These are phyloP conservation scores for Colletotrichum melonis DNA, from an alignment of 2,329 filamentous ascomycete genomes.

Conservation along the genomic window DNA sequence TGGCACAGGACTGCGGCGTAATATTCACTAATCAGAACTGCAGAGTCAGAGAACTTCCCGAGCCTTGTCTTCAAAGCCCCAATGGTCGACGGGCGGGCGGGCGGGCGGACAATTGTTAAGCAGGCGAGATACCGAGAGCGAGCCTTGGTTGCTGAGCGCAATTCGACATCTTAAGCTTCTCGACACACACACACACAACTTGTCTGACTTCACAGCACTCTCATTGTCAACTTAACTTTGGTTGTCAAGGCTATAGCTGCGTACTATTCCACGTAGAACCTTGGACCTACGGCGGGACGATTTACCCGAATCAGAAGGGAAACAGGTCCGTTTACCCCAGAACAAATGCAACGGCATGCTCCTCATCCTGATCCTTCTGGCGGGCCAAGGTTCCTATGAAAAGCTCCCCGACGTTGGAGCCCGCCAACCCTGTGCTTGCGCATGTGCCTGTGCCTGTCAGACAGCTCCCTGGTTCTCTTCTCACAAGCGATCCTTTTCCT, in stretches of 20 bases:
- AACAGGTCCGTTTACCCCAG: conserved; percentile 11
- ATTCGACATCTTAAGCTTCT: background rate
- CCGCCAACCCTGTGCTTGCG: conserved; percentile 1
- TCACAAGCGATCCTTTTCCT: background rate
- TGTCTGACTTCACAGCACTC: background rate
- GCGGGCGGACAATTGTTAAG: background rate
- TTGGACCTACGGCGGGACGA: background rate
- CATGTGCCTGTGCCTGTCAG: background rate
- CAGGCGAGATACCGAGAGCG: background rate
- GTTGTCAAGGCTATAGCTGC: background rate
- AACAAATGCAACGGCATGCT: conserved; percentile 6
- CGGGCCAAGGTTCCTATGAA: background rate
- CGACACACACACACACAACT: too few relatives aligned
- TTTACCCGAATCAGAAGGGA: background rate
- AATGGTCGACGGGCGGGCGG: too few relatives aligned
- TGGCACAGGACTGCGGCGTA: background rate
- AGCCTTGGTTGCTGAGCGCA: background rate
- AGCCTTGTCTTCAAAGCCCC: background rate
- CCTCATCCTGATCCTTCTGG: background rate
- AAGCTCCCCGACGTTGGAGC: background rate
- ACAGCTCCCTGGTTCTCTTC: background rate
- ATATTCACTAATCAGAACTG: background rate
- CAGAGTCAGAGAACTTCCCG: background rate
- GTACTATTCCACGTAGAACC: background rate
- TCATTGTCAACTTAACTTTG: too few relatives aligned